A percentile compares a stretch with the other conserved stretches of the same genome.
Evolutionary conservation across 2,329 filamentous ascomycete species (phyloP).

Genomic region (Pseudogymnoascus sp.): DNA sequence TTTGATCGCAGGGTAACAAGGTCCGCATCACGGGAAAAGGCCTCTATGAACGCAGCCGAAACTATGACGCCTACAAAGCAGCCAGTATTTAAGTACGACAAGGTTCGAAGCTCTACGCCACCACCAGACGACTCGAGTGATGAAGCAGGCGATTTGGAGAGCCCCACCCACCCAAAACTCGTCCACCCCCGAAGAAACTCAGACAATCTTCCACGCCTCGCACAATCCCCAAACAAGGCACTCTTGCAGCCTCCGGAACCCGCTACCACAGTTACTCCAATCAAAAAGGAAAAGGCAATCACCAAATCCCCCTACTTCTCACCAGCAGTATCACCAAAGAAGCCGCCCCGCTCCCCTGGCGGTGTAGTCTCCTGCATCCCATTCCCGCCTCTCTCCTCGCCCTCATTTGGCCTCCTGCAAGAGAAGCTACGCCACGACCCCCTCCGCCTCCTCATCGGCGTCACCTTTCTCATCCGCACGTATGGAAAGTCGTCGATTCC

Average conservation of each 20-base stretch:
- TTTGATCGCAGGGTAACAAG: neutral
- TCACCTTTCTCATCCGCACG: slow-evolving; percentile 80
- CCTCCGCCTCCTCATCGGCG: slow-evolving; percentile 73
- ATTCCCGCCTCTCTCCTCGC: slow-evolving; percentile 59
- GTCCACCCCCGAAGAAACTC: neutral
- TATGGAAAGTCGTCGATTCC: slow-evolving; percentile 68
- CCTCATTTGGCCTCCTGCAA: slow-evolving; percentile 72
- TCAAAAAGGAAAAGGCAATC: neutral
- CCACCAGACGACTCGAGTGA: neutral
- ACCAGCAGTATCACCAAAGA: neutral
- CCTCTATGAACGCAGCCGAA: neutral
- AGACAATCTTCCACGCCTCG: neutral
- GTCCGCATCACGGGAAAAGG: neutral
- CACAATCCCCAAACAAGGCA: neutral
- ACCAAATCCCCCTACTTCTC: slow-evolving; percentile 28
- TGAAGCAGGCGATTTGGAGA: neutral
- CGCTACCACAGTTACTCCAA: neutral
- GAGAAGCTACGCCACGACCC: slow-evolving; percentile 68
- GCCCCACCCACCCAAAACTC: neutral
- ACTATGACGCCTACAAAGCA: neutral
- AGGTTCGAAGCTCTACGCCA: neutral
- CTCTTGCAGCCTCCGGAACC: neutral
- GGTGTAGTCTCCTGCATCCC: slow-evolving; percentile 45
- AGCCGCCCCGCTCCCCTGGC: slow-evolving; percentile 12
- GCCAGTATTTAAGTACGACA: neutral